Percentiles rank a stretch among this genome's conserved stretches.
phyloP scores from a whole-genome alignment of 495 filamentous ascomycete species.

The Hypoxylon crocopeplum region DNA sequence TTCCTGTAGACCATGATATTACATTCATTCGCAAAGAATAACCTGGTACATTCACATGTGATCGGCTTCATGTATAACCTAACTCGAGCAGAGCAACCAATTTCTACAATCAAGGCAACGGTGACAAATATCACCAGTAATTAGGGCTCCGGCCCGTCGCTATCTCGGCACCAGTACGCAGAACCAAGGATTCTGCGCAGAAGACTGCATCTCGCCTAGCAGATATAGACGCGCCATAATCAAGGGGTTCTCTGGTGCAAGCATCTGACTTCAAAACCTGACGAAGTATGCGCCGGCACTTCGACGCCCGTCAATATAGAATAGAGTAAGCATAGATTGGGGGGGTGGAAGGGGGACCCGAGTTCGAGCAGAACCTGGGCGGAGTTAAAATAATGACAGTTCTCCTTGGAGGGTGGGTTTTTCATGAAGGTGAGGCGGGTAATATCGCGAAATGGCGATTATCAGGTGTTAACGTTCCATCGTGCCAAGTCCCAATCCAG shows the following conservation, averaged over 20 bases:
- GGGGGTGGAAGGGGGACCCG: too few relatives aligned
- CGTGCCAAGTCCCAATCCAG: conserved; percentile 16
- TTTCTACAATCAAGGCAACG: too few relatives aligned
- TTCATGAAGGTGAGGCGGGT: conserved; percentile 4
- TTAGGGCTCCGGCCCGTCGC: conserved; percentile 26
- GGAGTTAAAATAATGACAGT: background rate
- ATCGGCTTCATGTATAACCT: background rate
- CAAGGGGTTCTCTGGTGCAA: background rate
- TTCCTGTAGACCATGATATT: too few relatives aligned
- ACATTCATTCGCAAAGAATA: too few relatives aligned
- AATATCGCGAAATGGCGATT: conserved; percentile 12
- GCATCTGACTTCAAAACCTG: background rate
- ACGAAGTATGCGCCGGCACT: background rate
- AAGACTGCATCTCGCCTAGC: background rate
- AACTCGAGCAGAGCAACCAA: background rate
- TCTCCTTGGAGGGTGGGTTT: too few relatives aligned
- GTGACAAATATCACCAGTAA: background rate
- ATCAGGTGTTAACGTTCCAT: conserved; percentile 1
- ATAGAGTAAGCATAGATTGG: conserved; percentile 1
- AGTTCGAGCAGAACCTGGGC: background rate
- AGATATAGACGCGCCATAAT: background rate
- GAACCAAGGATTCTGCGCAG: background rate
- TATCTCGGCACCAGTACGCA: conserved; percentile 11
- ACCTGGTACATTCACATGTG: too few relatives aligned
- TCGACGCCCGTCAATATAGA: conserved; percentile 33